Conservation (phyloP, 2,329 filamentous ascomycete genomes). For the Pseudofabraea citricarpa region DNA sequence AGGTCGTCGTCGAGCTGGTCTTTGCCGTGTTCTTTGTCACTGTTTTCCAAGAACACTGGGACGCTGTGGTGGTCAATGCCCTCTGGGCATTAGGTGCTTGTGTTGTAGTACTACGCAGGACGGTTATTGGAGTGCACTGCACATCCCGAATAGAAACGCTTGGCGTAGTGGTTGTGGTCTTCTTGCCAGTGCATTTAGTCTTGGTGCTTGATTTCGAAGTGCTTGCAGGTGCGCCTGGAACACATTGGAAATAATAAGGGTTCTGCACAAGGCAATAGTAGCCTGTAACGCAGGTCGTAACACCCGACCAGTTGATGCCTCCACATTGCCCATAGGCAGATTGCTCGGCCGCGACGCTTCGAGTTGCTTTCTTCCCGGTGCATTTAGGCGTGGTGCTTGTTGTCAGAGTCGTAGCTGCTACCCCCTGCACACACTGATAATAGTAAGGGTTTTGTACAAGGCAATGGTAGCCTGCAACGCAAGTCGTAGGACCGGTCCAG, state of each 20-base stretch:
- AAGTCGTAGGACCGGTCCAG: conserved; percentile 3
- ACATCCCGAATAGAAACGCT: too few relatives aligned
- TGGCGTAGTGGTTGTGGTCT: too few relatives aligned
- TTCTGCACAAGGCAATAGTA: conserved; percentile 7
- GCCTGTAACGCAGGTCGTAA: conserved; percentile 2
- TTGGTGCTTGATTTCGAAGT: too few relatives aligned
- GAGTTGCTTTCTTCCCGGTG: too few relatives aligned
- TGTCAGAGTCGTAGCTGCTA: background rate
- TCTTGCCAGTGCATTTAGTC: too few relatives aligned
- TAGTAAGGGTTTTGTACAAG: conserved; percentile 5
- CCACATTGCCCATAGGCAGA: conserved; percentile 6
- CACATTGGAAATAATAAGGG: conserved; percentile 9
- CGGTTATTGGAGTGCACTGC: too few relatives aligned
- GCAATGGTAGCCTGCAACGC: conserved; percentile 6
- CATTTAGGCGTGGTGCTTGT: too few relatives aligned
- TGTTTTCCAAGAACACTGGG: background rate
- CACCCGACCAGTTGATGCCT: conserved; percentile 3
- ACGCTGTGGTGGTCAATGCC: background rate
- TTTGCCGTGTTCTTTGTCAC: background rate
- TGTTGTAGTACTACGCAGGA: too few relatives aligned
- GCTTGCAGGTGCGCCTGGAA: background rate
- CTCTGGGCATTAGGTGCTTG: too few relatives aligned
- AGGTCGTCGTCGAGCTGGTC: background rate
- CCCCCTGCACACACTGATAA: conserved; percentile 6
- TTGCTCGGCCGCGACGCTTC: too few relatives aligned